These are phyloP conservation scores for Parmales sp. DNA, from an alignment of 108 stramenopile species.

Conservation along the genomic window DNA sequence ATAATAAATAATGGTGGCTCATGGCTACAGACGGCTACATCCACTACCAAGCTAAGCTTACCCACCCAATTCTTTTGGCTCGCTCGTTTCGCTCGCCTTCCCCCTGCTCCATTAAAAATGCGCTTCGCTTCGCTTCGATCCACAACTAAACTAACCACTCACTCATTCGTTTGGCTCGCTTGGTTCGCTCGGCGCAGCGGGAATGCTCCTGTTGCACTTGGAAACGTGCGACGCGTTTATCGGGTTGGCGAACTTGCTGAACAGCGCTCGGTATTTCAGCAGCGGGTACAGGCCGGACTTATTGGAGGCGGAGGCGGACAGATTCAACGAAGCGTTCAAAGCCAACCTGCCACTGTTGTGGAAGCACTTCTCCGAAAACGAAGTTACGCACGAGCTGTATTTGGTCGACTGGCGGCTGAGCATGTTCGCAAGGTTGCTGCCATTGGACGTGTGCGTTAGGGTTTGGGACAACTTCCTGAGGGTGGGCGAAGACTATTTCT, in stretches of 20 bases:
- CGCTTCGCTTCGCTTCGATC: too few species aligned
- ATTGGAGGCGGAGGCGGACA: background rate
- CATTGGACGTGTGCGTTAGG: background rate
- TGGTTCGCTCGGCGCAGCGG: too few species aligned
- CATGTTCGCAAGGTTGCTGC: background rate
- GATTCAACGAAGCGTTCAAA: background rate
- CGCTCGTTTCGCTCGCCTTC: too few species aligned
- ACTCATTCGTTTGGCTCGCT: too few species aligned
- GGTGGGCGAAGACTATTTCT: background rate
- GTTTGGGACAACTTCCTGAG: conserved; percentile 6
- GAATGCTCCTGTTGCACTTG: background rate
- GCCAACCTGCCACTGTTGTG: conserved; percentile 7
- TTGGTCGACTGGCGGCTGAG: conserved; percentile 5
- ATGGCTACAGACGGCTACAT: too few species aligned
- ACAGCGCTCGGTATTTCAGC: background rate
- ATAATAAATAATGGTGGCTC: too few species aligned
- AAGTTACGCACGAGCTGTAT: background rate
- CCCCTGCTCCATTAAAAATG: too few species aligned
- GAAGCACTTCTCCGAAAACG: background rate
- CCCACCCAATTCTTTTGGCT: too few species aligned
- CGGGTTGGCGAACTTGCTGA: background rate
- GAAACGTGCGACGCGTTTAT: background rate
- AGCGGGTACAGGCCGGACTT: background rate
- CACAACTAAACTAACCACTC: too few species aligned
- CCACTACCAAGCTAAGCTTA: too few species aligned